phyloP scores from a whole-genome alignment of 768 basidiomycete species.

The Clavulina sp. region DNA sequence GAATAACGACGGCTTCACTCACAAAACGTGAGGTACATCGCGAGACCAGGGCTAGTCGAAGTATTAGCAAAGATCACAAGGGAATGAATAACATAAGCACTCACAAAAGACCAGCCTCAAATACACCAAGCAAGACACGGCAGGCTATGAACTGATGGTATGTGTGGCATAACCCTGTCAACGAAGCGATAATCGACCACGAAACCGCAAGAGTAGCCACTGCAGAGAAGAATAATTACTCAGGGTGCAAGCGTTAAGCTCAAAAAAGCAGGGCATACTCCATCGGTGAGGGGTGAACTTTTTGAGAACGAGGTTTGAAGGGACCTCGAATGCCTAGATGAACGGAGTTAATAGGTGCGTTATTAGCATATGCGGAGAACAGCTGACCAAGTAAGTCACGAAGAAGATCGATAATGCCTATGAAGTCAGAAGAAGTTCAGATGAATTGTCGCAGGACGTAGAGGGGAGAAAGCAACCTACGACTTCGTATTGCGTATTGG shows the following conservation, averaged over 20 bases:
- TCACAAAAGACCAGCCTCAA: conserved; percentile 9
- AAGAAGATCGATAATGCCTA: conserved; percentile 7
- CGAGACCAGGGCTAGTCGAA: conserved; percentile 5
- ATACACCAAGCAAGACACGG: conserved; percentile 6
- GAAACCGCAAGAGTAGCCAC: neutral
- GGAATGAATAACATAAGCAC: neutral
- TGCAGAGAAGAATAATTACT: neutral
- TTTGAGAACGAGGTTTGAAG: conserved; percentile 3
- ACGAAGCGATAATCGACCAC: conserved; percentile 5
- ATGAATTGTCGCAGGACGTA: neutral
- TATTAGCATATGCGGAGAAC: neutral
- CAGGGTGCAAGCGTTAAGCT: neutral
- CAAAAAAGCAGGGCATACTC: neutral
- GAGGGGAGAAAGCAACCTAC: conserved; percentile 1
- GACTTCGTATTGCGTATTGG: conserved; percentile 5
- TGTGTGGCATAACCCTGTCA: conserved; percentile 5
- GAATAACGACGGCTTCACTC: neutral
- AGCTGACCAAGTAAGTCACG: conserved; percentile 4
- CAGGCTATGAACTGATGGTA: conserved; percentile 4
- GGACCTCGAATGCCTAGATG: neutral
- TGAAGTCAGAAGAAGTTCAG: neutral
- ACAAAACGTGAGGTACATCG: conserved; percentile 8
- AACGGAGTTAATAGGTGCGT: neutral
- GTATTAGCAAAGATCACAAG: neutral
- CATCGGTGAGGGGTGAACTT: conserved; percentile 6